Percentiles rank a stretch among this genome's conserved stretches.
phyloP scores from a whole-genome alignment of 495 filamentous ascomycete genomes.

The Neurospora hispaniola region DNA sequence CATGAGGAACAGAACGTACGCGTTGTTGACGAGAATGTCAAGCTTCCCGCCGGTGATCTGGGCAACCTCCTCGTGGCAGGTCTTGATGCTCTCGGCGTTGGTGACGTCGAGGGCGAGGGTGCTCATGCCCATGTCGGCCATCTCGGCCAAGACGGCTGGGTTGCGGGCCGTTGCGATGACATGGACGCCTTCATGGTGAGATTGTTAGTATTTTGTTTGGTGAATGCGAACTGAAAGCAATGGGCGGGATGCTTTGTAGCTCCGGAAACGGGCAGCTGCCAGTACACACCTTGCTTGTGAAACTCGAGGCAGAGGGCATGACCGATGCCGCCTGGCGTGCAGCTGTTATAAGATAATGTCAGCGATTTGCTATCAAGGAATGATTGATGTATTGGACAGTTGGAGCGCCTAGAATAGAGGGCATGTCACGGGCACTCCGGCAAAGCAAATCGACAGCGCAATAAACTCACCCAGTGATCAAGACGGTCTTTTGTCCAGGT shows the following conservation, averaged over 20 bases:
- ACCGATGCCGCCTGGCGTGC: conserved; percentile 44
- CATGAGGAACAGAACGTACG: conserved; percentile 23
- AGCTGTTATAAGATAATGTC: conserved; percentile 21
- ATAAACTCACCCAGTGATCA: conserved; percentile 37
- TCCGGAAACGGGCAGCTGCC: background rate
- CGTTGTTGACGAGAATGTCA: conserved; percentile 61
- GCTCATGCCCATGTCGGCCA: conserved; percentile 37
- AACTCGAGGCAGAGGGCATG: conserved; percentile 40
- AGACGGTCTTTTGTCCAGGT: conserved; percentile 37
- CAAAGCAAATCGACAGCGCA: background rate
- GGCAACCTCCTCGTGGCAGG: conserved; percentile 34
- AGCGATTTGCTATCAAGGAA: background rate
- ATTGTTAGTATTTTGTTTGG: background rate
- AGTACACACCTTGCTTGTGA: conserved; percentile 31
- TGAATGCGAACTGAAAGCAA: background rate
- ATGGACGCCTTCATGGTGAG: conserved; percentile 28
- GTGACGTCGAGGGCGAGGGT: conserved; percentile 41
- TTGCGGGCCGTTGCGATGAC: conserved; percentile 46
- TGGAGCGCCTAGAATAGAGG: background rate
- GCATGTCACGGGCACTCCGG: background rate
- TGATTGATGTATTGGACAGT: too few relatives aligned
- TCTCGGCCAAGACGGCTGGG: conserved; percentile 31
- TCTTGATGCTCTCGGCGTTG: conserved; percentile 37
- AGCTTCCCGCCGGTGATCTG: conserved; percentile 45
- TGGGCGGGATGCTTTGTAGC: background rate